Conservation (phyloP, 805 yeast species). For the Myxozyma sirexii region DNA sequence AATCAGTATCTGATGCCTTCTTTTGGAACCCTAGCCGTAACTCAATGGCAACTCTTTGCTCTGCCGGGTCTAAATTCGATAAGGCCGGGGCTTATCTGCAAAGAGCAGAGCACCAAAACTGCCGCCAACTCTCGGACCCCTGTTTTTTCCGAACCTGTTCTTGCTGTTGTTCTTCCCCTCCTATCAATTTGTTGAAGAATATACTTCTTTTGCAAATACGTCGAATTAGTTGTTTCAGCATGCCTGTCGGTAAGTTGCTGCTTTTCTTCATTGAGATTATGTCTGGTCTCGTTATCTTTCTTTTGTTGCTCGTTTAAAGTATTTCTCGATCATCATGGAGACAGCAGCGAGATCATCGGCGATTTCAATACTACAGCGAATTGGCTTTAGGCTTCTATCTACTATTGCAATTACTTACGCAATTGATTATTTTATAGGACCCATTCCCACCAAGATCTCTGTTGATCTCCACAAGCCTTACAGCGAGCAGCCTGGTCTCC, state of each 20-base stretch:
- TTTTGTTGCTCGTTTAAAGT: neutral
- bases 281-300: too few relatives aligned
- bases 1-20: neutral
- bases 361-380: too few relatives aligned
- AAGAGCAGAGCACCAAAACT: neutral
- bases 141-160: neutral
- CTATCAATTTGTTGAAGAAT: neutral
- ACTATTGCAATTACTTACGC: neutral
- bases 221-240: neutral
- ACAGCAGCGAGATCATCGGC: too few relatives aligned
- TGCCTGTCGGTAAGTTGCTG: conserved; percentile 11
- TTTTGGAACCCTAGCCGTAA: conserved; percentile 2
- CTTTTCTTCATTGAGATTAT: neutral
- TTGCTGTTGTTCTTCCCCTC: neutral
- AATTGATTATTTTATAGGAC: conserved; percentile 7
- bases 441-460: conserved; percentile 46
- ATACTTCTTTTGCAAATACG: neutral
- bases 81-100: conserved; percentile 9
- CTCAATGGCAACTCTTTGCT: neutral
- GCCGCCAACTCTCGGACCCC: neutral
- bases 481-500: conserved; percentile 52
- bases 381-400: too few relatives aligned
- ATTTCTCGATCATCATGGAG: neutral
- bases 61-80: neutral
- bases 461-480: conserved; percentile 52